Evolutionary conservation across 148 eudicot genomes (phyloP).

Genomic region (Rhododendron vialii): DNA sequence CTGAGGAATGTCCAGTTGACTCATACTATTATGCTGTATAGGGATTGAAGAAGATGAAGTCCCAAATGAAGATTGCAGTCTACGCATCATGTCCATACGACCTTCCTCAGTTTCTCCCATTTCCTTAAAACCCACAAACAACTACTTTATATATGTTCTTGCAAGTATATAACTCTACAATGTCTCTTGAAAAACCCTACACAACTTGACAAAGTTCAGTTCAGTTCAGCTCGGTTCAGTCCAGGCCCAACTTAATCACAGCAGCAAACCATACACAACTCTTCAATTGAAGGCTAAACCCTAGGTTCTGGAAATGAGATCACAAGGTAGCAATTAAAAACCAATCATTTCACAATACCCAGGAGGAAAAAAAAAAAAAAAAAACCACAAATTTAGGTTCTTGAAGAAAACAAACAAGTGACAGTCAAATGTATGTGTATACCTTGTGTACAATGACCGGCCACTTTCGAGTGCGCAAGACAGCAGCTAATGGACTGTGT

Average conservation of each 20-base stretch:
- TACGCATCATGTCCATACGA: slow-evolving; percentile 56
- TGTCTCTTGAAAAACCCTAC: slow-evolving; percentile 7
- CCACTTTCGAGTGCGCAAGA: slow-evolving; percentile 17
- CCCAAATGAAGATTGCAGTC: slow-evolving; percentile 68
- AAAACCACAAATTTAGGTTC: background rate
- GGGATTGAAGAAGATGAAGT: slow-evolving; percentile 50
- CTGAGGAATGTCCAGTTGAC: slow-evolving; percentile 74
- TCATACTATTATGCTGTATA: slow-evolving; percentile 32
- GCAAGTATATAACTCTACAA: slow-evolving; percentile 10
- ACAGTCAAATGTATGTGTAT: slow-evolving; percentile 1
- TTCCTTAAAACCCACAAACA: slow-evolving; percentile 9
- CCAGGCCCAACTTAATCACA: slow-evolving; percentile 13
- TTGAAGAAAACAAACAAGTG: background rate
- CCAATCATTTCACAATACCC: slow-evolving; percentile 7
- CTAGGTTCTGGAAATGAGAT: slow-evolving; percentile 13
- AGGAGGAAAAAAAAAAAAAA: background rate
- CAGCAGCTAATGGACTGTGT: slow-evolving; percentile 13
- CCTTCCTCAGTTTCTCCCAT: slow-evolving; percentile 76
- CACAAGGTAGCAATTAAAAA: slow-evolving; percentile 12
- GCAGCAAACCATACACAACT: background rate
- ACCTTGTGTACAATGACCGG: slow-evolving; percentile 15
- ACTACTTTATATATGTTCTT: background rate
- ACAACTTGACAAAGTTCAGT: background rate
- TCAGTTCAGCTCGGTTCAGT: slow-evolving; percentile 11
- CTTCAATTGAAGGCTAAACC: slow-evolving; percentile 13